A percentile compares a stretch with the other conserved stretches of the same genome.
These are phyloP conservation scores for Dendrocalamus sinicus DNA, from an alignment of 176 grass and related monocot genomes.

Conservation along the genomic window DNA sequence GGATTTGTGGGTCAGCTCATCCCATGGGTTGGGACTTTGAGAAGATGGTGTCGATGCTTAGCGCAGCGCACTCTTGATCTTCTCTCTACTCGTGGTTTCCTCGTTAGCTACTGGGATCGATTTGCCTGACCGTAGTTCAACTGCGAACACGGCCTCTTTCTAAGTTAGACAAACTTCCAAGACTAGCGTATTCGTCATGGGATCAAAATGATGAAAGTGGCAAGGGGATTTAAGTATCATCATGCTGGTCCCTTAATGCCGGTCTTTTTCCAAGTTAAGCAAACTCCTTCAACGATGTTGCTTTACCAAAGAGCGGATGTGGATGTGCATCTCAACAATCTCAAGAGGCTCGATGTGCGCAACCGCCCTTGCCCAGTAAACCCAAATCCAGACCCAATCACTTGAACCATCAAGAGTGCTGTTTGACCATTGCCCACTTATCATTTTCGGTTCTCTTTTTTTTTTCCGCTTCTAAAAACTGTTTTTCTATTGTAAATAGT, in stretches of 20 bases:
- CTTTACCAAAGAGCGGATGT: not conserved
- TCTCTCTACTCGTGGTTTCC: not conserved
- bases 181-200: not conserved
- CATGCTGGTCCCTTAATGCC: not conserved
- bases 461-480: too few relatives aligned
- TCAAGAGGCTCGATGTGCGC: not conserved
- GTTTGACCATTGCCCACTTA: not conserved
- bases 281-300: not conserved
- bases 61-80: not conserved
- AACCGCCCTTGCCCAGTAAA: not conserved
- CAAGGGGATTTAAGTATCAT: not conserved
- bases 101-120: not conserved
- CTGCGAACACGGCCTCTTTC: not conserved
- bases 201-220: not conserved
- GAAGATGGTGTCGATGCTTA: not conserved
- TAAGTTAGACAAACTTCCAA: not conserved
- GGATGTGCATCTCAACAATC: not conserved
- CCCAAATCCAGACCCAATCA: not conserved
- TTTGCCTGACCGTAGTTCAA: not conserved
- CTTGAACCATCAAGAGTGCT: not conserved
- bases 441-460: not conserved
- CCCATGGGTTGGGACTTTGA: not conserved
- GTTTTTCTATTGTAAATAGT: too few relatives aligned
- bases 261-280: too few relatives aligned
- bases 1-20: conserved; percentile 18